These are phyloP conservation scores for Podila clonocystis DNA, from an alignment of 192 early-diverging fungal genomes.

Conservation along the genomic window DNA sequence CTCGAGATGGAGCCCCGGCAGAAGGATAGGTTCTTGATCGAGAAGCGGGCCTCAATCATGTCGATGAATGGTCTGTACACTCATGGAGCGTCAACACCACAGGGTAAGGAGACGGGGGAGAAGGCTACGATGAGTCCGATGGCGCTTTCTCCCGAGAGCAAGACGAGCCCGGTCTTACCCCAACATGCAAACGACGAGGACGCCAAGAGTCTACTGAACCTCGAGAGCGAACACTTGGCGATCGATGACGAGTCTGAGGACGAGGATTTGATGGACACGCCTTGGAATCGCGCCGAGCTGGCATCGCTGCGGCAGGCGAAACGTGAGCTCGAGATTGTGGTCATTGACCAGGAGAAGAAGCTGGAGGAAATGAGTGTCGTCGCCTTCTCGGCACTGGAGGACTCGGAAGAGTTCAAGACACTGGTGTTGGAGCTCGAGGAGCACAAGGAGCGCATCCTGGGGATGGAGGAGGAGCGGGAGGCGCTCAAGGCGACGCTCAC, in stretches of 20 bases:
- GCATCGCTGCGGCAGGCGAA: constrained; percentile 52
- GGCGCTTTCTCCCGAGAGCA: background rate
- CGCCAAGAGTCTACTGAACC: constrained; percentile 13
- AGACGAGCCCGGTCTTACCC: background rate
- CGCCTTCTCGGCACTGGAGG: constrained; percentile 16
- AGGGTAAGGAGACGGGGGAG: background rate
- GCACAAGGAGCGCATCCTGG: constrained; percentile 30
- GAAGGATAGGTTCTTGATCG: constrained; percentile 32
- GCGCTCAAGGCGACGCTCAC: constrained; percentile 12
- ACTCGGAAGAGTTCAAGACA: constrained; percentile 34
- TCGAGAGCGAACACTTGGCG: constrained; percentile 20
- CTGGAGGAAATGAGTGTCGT: constrained; percentile 40
- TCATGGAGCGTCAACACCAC: background rate
- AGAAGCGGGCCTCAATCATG: constrained; percentile 44
- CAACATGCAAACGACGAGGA: background rate
- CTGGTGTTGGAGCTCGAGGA: constrained; percentile 33
- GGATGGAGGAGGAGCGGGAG: constrained; percentile 44
- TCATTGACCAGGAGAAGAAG: constrained; percentile 56
- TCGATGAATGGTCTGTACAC: constrained; percentile 14
- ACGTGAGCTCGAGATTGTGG: constrained; percentile 64
- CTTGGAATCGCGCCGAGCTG: constrained; percentile 53
- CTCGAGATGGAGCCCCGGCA: constrained; percentile 48
- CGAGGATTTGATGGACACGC: constrained; percentile 34
- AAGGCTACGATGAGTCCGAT: background rate
- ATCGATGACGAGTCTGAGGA: constrained; percentile 33